Evolutionary conservation across 1,284 basidiomycete genomes (phyloP), one percentile per base, ranked within the genome.

Genomic region (Microbotryum lychnidis-dioicae): DNA sequence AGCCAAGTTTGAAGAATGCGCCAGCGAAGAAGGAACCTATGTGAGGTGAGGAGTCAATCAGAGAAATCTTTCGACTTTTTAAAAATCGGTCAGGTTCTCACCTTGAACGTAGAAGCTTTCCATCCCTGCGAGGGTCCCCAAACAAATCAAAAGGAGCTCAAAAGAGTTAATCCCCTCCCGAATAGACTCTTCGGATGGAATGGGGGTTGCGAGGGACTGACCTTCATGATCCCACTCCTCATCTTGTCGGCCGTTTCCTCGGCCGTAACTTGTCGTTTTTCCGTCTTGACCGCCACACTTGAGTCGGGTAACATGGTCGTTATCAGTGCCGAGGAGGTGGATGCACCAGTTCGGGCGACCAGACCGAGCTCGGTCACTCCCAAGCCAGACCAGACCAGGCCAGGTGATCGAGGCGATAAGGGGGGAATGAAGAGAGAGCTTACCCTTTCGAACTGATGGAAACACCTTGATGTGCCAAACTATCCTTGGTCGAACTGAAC

Each of bases 231-330:
- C 9, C 51, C 51, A 10, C 51, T 53, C 4, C 25, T 25, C 20
- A 31, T n/a, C n/a, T n/a, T 23, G 16, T 53, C n/a, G 5, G 51
- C 60, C 10, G 64, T 61, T 53, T 66, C 60, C n/a, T 68, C 67
- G 48, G 54, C 56, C 42, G 67, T 62, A 42, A 62, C 33, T 3
- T 58, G 59, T 2, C 64, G 60, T 25, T 37, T 48, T 20, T 66
- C 60, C 21, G 67, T 68, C 56, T 63, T 62, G 57, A 68, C 58
- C 3, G 62, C 50, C 7, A 63, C 53, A 2, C 61, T 63, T 63
- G 65, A 4, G 31, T 6, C n/a, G 12, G 20, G 31, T 31, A 18
- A 18, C n/a, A 6, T 9, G 21, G 20, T 1, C 5, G n/a, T 44
- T 5, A 33, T 27, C 14, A 57, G 14, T 21, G 23, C 29, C 14